Evolutionary conservation across 225 moss, liverwort and hornwort species (phyloP), one percentile per base, ranked within the genome.

Genomic region (Straminergon stramineum): DNA sequence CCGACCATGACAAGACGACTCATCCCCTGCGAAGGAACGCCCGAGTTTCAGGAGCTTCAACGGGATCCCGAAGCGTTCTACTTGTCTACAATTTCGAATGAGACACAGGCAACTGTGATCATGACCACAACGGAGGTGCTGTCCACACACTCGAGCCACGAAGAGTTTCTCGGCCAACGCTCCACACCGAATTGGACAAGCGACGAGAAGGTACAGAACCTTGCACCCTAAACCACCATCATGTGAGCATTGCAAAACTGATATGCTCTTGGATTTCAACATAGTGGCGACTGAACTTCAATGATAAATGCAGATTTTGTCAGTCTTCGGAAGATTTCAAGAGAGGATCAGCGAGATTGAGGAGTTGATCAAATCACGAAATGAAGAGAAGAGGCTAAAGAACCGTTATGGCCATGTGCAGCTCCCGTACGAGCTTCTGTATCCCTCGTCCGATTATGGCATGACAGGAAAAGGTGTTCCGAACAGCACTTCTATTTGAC

Each of bases 401-500:
- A 95, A 95, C 63, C 92, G 95, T 39, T 94, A 93, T 67, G 96
- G 95, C 37, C 79, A 90, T 56, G 95, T 95, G n/a, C 91, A 94
- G 26, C 83, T 94, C 18, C 96, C 96, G 9, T 96, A 95, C 24
- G 94, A 95, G 88, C 94, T 96, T 69, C 70, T 96, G 57, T 94
- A 93, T 85, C 95, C 95, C n/a, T 89, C 94, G 28, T 96, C 96
- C 35, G 93, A 91, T 43, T 92, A 89, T 61, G 96, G 96, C 19
- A 90, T 87, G 90, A 96, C 94, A 26, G 94, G 94, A 69, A 90
- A 89, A 75, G 96, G 96, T 32, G 93, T 96, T 58, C 96, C 96
- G 32, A 96, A 96, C 70, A 96, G 96, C 86, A 91, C 93, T 32
- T 96, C 96, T n/a, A 96, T 96, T 86, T 96, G 86, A 93, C 41